Conservation (phyloP, 306 rosid species). For the Hippophae tibetana region DNA sequence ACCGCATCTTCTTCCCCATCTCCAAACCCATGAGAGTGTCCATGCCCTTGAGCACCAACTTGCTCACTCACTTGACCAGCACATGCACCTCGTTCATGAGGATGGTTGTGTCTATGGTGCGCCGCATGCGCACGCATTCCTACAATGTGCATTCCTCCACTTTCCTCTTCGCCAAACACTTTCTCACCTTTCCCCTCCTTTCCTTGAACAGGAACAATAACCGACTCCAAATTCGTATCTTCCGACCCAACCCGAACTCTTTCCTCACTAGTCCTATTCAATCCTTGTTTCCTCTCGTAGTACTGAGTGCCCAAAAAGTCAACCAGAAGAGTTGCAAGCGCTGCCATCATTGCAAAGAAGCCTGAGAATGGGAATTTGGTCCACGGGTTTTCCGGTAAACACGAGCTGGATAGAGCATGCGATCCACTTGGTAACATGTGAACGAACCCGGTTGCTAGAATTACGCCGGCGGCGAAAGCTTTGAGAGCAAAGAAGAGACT, state of each 20-base stretch:
- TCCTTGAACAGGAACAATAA: conserved; percentile 15
- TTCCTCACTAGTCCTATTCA: conserved; percentile 25
- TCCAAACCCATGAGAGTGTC: conserved; percentile 35
- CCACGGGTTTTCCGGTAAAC: conserved; percentile 74
- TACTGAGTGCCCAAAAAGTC: conserved; percentile 88
- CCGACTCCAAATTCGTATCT: conserved; percentile 30
- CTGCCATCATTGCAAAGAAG: conserved; percentile 82
- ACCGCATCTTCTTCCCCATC: conserved; percentile 36
- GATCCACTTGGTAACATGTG: conserved; percentile 75
- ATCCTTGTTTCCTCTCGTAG: conserved; percentile 68
- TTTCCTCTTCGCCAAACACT: conserved; percentile 81
- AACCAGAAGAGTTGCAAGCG: conserved; percentile 68
- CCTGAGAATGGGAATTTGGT: conserved; percentile 74
- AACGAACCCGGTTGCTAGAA: conserved; percentile 86
- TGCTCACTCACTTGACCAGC: conserved; percentile 29
- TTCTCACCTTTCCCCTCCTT: conserved; percentile 25
- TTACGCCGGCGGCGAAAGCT: conserved; percentile 94
- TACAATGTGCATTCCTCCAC: conserved; percentile 92
- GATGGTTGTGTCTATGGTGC: conserved; percentile 69
- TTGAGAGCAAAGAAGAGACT: conserved; percentile 63
- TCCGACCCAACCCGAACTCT: conserved; percentile 32
- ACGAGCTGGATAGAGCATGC: conserved; percentile 39
- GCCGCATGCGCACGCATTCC: conserved; percentile 97
- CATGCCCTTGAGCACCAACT: conserved; percentile 7
- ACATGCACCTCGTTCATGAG: conserved; percentile 59